Evolutionary conservation across 106 monocot species (phyloP), one percentile per base, ranked within the genome.

Genomic region (Dactylorhiza incarnata): DNA sequence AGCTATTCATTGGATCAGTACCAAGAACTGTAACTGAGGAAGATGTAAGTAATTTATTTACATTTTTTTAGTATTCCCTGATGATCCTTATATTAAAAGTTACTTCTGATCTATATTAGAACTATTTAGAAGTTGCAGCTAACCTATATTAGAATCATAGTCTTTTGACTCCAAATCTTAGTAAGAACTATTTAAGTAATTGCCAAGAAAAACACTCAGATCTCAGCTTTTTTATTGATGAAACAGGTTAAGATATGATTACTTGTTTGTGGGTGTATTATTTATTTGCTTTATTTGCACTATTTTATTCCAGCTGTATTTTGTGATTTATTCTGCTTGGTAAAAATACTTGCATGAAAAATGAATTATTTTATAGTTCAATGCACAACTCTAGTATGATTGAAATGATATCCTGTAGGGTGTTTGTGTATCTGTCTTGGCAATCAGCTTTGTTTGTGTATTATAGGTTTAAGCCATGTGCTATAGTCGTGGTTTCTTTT

Each of bases 1-100:
- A 97, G 74, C 94, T 97, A 75, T 97, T 97, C 79, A 82, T 97
- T 83, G 97, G 97, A 66, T 94, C 97, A 47, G 94, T 97, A 48
- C 97, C 97, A 69, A 82, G 83, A 66, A 97, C 97, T 62, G 94
- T 87, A 49, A 94, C 91, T 63, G 97, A 97, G 74, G 89, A 91
- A 80, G 93, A 97, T 85, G 97, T 97, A 78, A 86, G 91, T 75
- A 69, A 17, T 69, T 69, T 69, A 17, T 69, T 69, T 69, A 46
- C 45, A 0, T 69, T 69, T 3, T 66, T 68, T 66, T 69, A 45
- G 17, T 69, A 69, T 6, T 69, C 7, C 65, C 24, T 9, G 1
- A 20, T 65, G 12, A 29, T 65, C 23, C 65, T 65, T 65, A 9
- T 11, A 11, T 26, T 3, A 25, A 4, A 29, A 65, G 37, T 37